These are phyloP conservation scores for Flaveria bidentis DNA, from an alignment of 129 eudicot species.

Conservation along the genomic window DNA sequence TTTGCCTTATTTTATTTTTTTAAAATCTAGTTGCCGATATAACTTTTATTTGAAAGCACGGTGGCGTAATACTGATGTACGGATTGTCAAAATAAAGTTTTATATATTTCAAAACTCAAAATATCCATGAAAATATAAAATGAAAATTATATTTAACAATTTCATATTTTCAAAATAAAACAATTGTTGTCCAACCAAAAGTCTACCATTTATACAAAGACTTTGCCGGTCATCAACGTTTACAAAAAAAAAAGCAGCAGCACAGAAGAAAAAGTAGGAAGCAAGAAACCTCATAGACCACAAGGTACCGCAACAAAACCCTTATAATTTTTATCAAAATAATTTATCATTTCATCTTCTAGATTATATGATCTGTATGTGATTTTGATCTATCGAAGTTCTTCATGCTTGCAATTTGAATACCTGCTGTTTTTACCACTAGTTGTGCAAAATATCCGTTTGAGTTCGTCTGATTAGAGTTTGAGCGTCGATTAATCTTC, in stretches of 20 bases:
- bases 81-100: too few relatives aligned
- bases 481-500: constrained; percentile 4
- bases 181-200: constrained; percentile 3
- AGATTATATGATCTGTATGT: background rate
- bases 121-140: too few relatives aligned
- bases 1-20: too few relatives aligned
- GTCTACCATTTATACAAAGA: background rate
- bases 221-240: constrained; percentile 6
- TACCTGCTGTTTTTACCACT: background rate
- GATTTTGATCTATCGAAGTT: background rate
- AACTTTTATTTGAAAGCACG: too few relatives aligned
- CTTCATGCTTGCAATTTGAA: background rate
- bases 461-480: constrained; percentile 25
- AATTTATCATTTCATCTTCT: background rate
- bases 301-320: background rate
- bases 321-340: background rate
- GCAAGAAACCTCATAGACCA: background rate
- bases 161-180: background rate
- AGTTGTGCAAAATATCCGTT: background rate
- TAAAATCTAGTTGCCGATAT: too few relatives aligned
- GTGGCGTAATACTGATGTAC: too few relatives aligned
- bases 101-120: too few relatives aligned
- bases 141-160: too few relatives aligned
- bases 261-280: background rate
- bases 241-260: constrained; percentile 1